These are phyloP conservation scores for Magnusiomyces suaveolens DNA, from an alignment of 1,139 yeast species.

Conservation along the genomic window DNA sequence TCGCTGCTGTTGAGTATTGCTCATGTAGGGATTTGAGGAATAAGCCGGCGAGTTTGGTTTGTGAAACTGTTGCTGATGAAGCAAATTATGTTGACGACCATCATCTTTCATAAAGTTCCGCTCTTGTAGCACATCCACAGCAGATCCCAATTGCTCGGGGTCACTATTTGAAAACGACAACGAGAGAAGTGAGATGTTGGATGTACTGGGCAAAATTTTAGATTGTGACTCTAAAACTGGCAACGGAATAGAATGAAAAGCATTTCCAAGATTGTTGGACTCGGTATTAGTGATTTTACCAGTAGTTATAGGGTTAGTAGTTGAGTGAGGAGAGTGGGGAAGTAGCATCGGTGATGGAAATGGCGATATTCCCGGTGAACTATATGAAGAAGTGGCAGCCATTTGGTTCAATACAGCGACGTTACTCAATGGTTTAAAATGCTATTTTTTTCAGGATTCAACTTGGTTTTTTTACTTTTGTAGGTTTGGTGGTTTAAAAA, in stretches of 20 bases:
- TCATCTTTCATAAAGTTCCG: neutral
- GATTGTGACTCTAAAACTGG: conserved; percentile 6
- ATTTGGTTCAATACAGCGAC: neutral
- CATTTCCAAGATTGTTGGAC: neutral
- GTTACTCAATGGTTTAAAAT: too few species aligned
- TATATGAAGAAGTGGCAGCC: conserved; percentile 7
- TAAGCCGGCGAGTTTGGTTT: conserved; percentile 9
- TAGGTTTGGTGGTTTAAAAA: neutral
- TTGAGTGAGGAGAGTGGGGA: conserved; percentile 13
- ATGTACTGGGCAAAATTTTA: conserved; percentile 12
- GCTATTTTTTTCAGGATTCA: neutral
- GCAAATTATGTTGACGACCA: conserved; percentile 6
- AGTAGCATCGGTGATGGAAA: conserved; percentile 14
- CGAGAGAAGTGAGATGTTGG: conserved; percentile 14
- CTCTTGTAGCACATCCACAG: conserved; percentile 6
- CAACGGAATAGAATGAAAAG: neutral
- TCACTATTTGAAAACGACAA: conserved; percentile 9
- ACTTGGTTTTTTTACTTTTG: neutral
- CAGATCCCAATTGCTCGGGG: neutral
- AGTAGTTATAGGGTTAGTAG: neutral
- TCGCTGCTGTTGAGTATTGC: conserved; percentile 15
- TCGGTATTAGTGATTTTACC: conserved; percentile 3
- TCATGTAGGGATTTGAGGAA: conserved; percentile 13
- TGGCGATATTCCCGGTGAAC: conserved; percentile 13
- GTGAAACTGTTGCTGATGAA: conserved; percentile 8